Evolutionary conservation across 2,329 filamentous ascomycete genomes (phyloP).

Genomic region (Neopestalotiopsis clavispora): DNA sequence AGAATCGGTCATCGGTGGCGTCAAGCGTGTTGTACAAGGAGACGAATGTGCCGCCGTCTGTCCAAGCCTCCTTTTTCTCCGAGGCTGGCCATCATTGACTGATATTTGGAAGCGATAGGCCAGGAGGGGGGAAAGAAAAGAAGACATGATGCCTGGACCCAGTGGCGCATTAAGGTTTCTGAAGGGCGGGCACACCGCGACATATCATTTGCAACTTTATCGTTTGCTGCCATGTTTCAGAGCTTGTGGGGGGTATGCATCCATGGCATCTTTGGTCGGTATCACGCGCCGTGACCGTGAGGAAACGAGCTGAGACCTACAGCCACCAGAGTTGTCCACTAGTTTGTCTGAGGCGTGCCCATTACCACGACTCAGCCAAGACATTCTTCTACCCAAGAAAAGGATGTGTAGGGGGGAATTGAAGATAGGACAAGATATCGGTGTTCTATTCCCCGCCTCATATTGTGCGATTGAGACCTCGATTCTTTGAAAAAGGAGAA

Average conservation of each 20-base stretch:
- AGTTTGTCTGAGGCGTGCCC: neutral
- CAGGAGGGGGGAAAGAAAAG: too few relatives aligned
- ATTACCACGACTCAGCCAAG: neutral
- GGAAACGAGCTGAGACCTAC: neutral
- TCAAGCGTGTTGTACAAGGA: too few relatives aligned
- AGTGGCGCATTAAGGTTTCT: neutral
- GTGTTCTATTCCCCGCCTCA: neutral
- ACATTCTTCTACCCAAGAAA: neutral
- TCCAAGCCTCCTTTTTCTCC: too few relatives aligned
- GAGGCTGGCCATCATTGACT: too few relatives aligned
- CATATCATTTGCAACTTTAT: neutral
- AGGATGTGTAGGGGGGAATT: neutral
- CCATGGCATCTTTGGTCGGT: neutral
- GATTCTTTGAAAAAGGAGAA: neutral
- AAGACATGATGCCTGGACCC: neutral
- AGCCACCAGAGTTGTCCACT: neutral
- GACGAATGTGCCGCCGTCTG: too few relatives aligned
- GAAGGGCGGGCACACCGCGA: neutral
- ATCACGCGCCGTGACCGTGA: neutral
- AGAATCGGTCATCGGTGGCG: too few relatives aligned
- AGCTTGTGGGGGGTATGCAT: neutral
- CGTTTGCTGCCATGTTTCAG: neutral
- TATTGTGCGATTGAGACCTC: neutral
- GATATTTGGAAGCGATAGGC: too few relatives aligned
- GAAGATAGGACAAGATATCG: too few relatives aligned